Percentiles rank a stretch among this genome's conserved stretches.
Evolutionary conservation across 176 grass and related monocot genomes (phyloP).

Genomic region (Stipa capillata): DNA sequence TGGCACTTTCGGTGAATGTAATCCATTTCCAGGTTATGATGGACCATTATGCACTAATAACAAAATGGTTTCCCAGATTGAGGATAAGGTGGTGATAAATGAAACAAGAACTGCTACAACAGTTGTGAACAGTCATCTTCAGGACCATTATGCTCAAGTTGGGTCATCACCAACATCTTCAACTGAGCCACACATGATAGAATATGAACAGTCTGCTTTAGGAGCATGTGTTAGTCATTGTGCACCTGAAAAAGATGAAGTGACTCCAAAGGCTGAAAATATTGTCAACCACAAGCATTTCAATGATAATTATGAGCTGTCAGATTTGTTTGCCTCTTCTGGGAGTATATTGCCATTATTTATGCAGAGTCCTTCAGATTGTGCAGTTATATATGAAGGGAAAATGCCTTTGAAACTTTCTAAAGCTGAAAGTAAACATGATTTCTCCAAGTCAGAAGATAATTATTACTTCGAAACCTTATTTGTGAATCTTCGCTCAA

Average conservation of each 20-base stretch:
- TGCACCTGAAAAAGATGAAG: not conserved
- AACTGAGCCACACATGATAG: not conserved
- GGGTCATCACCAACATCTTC: not conserved
- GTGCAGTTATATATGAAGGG: conserved; percentile 4
- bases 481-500: not conserved
- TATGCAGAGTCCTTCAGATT: not conserved
- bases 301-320: not conserved
- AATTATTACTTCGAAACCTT: not conserved
- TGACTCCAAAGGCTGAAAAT: not conserved
- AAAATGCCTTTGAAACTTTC: not conserved
- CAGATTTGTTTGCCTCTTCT: conserved; percentile 11
- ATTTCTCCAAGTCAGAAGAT: not conserved
- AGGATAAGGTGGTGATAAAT: conserved; percentile 16
- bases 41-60: not conserved
- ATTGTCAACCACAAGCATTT: not conserved
- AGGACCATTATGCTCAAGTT: conserved; percentile 2
- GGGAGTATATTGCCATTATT: not conserved
- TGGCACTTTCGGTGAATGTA: not conserved
- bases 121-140: not conserved
- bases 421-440: conserved; percentile 11
- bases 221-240: not conserved
- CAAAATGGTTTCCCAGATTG: not conserved
- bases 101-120: not conserved
- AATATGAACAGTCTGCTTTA: not conserved
- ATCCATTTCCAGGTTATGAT: conserved; percentile 8